Base-by-base conservation (phyloP, 2,329 filamentous ascomycete species). In the Lachnellula arida region DNA sequence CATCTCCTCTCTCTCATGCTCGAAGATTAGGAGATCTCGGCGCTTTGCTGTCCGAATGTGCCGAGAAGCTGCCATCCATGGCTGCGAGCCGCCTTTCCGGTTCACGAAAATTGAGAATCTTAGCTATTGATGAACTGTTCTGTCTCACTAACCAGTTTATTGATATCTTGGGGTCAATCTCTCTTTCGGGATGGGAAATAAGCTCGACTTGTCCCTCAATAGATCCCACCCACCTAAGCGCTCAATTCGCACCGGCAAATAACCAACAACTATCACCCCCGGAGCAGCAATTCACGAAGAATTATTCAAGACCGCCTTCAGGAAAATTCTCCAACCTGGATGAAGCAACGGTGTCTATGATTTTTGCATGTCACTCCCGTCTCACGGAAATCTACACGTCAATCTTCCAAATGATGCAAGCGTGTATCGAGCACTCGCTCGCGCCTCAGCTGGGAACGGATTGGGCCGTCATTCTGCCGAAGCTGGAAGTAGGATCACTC, bases 331-430 rank as follows among this genome's bases (percentile, higher is more conserved):
- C 42, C 11, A 15, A 42, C n/a, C 7, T 52, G 22, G 55, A 57
- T 42, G 46, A 50, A 57, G 50, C 15, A 15, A 57, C 46, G 17
- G 46, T 54, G 25, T 49, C 49, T 11, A 49, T 57, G 46, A 9
- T 54, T 5, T 25, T 54, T 28, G 53, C 55, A 25, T 54, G 50
- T 37, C 51, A 57, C 22, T 50, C 17, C 50, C 40, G 40, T 15
- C 39, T 57, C 15, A 47, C 42, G 39, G 55, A 57, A 42, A 53
- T 53, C 2, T 57, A 54, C 12, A 9, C 25, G 15, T 57, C 50
- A 15, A 25, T 57, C 8, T 57, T 57, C 47, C 34, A 54, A 22
- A 53, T 54, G 51, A 54, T 57, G 46, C 50, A 50, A 53, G 55
- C 46, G 40, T 57, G 55, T 23, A 50, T 46, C 46, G 28, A 57